phyloP scores from a whole-genome alignment of 208 protist species.

The Wallacemonas sp. region DNA sequence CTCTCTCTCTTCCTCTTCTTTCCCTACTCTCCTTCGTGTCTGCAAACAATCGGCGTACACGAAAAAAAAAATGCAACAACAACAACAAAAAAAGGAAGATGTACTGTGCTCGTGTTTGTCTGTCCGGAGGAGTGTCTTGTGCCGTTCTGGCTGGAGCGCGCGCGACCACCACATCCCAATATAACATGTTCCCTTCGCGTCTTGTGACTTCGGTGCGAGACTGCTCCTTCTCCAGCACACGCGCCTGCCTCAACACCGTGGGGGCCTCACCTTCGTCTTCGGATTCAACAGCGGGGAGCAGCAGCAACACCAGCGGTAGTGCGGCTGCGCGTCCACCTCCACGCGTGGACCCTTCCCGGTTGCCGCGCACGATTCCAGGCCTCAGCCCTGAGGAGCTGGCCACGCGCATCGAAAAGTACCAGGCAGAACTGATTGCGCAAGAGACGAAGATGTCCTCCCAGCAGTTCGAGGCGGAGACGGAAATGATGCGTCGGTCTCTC shows the following conservation, averaged over 20 bases:
- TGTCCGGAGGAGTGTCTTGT: background rate
- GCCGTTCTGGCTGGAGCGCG: too few relatives aligned
- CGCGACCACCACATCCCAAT: too few relatives aligned
- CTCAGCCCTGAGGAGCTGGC: slow-evolving; percentile 74
- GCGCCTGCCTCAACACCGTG: too few relatives aligned
- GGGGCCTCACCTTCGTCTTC: too few relatives aligned
- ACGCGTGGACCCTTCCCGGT: slow-evolving; percentile 43
- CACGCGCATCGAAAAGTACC: slow-evolving; percentile 23
- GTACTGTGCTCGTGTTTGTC: background rate
- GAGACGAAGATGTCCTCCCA: slow-evolving; percentile 27
- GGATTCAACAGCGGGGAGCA: background rate
- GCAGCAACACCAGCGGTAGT: background rate
- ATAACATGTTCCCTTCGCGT: too few relatives aligned
- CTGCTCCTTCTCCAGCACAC: too few relatives aligned
- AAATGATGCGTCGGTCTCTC: slow-evolving; percentile 66
- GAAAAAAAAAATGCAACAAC: background rate
- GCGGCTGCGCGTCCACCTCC: background rate
- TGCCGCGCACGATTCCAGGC: slow-evolving; percentile 75
- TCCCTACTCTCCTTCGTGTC: too few relatives aligned
- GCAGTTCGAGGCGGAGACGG: slow-evolving; percentile 41
- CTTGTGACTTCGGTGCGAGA: too few relatives aligned
- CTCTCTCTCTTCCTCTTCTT: background rate
- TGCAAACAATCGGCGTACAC: background rate
- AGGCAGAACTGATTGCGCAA: slow-evolving; percentile 16
- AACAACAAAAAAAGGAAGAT: too few relatives aligned